These are phyloP conservation scores for Aspergillus carbonarius DNA, from an alignment of 2,329 filamentous ascomycete species.

Conservation along the genomic window DNA sequence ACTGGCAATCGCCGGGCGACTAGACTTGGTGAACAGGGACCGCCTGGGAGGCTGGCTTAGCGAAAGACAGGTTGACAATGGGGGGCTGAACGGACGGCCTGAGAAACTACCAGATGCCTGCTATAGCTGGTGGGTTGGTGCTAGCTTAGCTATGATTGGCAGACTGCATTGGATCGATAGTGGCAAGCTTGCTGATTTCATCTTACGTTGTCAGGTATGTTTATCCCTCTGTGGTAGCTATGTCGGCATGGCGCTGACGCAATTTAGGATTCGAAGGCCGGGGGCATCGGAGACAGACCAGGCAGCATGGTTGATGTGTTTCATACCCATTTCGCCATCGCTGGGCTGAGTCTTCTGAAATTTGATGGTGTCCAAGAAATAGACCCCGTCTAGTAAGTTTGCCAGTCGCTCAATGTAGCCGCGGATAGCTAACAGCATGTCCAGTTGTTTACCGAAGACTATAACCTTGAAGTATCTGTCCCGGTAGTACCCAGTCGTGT, in stretches of 20 bases:
- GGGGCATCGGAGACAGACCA: conserved; percentile 86
- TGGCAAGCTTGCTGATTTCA: conserved; percentile 74
- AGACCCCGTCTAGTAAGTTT: conserved; percentile 79
- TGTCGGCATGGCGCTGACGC: conserved; percentile 7
- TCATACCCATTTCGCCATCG: conserved; percentile 86
- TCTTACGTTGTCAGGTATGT: conserved; percentile 74
- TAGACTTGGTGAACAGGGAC: conserved; percentile 80
- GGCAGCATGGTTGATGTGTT: conserved; percentile 97
- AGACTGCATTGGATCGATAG: conserved; percentile 91
- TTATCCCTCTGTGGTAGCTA: not conserved
- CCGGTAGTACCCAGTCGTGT: conserved; percentile 25
- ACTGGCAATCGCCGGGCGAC: conserved; percentile 74
- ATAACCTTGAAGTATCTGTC: conserved; percentile 61
- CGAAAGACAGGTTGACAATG: conserved; percentile 82
- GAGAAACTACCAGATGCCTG: conserved; percentile 97
- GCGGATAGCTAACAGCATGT: conserved; percentile 16
- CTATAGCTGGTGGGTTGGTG: conserved; percentile 98
- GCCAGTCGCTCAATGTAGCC: not conserved
- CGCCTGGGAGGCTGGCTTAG: conserved; percentile 86
- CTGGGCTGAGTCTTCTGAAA: conserved; percentile 79
- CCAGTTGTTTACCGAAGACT: conserved; percentile 69
- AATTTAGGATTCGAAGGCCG: conserved; percentile 68
- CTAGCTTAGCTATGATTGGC: conserved; percentile 84
- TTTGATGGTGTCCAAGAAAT: conserved; percentile 75
- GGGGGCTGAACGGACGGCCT: conserved; percentile 88